These are phyloP conservation scores for Dendrobium huoshanense DNA, from an alignment of 106 monocot genomes.

Conservation along the genomic window DNA sequence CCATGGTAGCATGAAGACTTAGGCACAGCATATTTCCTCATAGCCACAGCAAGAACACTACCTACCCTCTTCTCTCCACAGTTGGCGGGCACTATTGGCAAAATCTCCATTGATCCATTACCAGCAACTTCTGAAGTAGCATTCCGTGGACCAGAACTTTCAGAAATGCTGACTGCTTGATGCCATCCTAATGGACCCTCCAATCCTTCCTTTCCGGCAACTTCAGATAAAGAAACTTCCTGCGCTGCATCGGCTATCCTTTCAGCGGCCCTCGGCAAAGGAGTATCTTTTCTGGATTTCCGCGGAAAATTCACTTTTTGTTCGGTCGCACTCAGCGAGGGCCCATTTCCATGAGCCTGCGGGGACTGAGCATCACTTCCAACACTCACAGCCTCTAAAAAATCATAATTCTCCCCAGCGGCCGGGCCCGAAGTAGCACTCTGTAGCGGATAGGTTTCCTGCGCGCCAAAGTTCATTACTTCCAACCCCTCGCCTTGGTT, in stretches of 20 bases:
- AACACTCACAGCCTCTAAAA: not conserved
- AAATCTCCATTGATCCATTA: not conserved
- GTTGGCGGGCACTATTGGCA: not conserved
- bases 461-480: not conserved
- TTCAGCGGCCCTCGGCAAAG: not conserved
- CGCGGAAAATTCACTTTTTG: not conserved
- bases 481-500: not conserved
- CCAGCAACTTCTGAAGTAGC: not conserved
- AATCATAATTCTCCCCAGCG: not conserved
- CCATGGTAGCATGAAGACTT: constrained; percentile 54
- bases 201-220: no score
- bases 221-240: not conserved
- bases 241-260: not conserved
- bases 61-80: constrained; percentile 30
- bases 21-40: constrained; percentile 52
- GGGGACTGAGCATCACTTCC: not conserved
- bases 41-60: constrained; percentile 35
- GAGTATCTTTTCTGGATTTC: not conserved
- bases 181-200: not conserved
- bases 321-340: not conserved
- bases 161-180: not conserved
- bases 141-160: not conserved
- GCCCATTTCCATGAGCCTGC: not conserved
- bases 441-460: not conserved
- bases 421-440: not conserved